Conservation (phyloP, 2,329 filamentous ascomycete species). For the Penicillium sp. region DNA sequence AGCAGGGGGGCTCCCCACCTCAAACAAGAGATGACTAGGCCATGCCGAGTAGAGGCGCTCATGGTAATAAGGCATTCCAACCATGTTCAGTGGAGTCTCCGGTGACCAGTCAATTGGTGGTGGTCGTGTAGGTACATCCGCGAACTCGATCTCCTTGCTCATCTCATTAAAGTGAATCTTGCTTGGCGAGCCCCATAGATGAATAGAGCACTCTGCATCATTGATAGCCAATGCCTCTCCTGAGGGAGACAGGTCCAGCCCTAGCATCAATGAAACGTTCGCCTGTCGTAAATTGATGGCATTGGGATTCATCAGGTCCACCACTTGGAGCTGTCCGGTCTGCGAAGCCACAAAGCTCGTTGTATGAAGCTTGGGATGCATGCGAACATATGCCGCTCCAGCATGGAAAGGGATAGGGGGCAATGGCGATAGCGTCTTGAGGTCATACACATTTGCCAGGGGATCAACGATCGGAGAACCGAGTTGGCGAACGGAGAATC, state of each 20-base stretch:
- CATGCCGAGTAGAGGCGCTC: conserved; percentile 84
- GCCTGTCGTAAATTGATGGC: conserved; percentile 81
- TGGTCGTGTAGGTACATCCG: conserved; percentile 64
- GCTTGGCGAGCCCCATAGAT: conserved; percentile 82
- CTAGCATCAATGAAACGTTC: conserved; percentile 72
- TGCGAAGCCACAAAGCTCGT: conserved; percentile 93
- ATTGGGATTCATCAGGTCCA: conserved; percentile 92
- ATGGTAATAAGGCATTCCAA: conserved; percentile 92
- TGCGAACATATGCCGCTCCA: conserved; percentile 88
- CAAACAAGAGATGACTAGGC: conserved; percentile 79
- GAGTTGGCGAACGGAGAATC: conserved; percentile 80
- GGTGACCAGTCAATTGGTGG: conserved; percentile 66
- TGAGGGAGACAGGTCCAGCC: conserved; percentile 82
- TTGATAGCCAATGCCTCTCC: conserved; percentile 81
- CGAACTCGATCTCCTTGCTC: conserved; percentile 73
- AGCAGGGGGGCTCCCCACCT: conserved; percentile 77
- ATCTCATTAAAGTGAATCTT: conserved; percentile 87
- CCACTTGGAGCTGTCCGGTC: conserved; percentile 88
- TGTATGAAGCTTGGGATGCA: conserved; percentile 94
- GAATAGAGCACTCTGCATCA: conserved; percentile 74
- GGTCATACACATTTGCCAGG: conserved; percentile 90
- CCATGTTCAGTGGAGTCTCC: conserved; percentile 75
- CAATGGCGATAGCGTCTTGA: conserved; percentile 84
- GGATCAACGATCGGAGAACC: conserved; percentile 82
- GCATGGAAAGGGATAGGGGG: conserved; percentile 89